phyloP scores from a whole-genome alignment of 2,329 filamentous ascomycete species.

The Hypoxylon rubiginosum region DNA sequence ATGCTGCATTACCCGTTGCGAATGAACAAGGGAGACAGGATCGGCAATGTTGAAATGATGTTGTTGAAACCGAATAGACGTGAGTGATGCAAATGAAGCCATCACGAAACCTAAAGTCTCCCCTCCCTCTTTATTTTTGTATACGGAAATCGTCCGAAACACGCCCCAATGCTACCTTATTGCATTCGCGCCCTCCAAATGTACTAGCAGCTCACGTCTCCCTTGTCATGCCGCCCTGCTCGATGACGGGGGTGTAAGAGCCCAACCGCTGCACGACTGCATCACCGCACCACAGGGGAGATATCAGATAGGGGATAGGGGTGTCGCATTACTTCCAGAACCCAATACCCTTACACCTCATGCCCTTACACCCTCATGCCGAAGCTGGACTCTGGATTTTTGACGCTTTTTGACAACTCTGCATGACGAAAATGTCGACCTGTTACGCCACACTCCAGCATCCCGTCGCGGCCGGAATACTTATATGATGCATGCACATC shows the following conservation, averaged over 20 bases:
- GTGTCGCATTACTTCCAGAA: constrained; percentile 14
- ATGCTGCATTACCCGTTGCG: constrained; percentile 10
- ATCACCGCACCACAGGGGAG: constrained; percentile 8
- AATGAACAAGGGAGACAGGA: constrained; percentile 19
- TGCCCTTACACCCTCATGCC: not conserved
- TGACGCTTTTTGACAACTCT: constrained; percentile 1
- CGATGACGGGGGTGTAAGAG: constrained; percentile 15
- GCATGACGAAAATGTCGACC: constrained; percentile 1
- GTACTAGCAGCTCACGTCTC: constrained; percentile 25
- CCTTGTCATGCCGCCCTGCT: constrained; percentile 12
- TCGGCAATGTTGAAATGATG: constrained; percentile 37
- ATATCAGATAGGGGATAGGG: not conserved
- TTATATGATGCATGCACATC: constrained; percentile 26
- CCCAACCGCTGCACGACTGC: constrained; percentile 10
- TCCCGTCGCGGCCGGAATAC: constrained; percentile 13
- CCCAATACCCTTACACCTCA: not conserved
- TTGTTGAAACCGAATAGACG: constrained; percentile 37
- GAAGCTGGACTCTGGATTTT: constrained; percentile 5
- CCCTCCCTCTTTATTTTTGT: constrained; percentile 24
- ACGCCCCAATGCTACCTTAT: constrained; percentile 33
- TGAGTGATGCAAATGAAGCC: constrained; percentile 39
- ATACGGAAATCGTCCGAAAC: constrained; percentile 33
- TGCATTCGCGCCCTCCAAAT: constrained; percentile 25
- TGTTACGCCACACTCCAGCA: not conserved
- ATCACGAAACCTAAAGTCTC: constrained; percentile 38